Evolutionary conservation across 1,139 yeast genomes (phyloP).

Genomic region (Suhomyces bokatorum): DNA sequence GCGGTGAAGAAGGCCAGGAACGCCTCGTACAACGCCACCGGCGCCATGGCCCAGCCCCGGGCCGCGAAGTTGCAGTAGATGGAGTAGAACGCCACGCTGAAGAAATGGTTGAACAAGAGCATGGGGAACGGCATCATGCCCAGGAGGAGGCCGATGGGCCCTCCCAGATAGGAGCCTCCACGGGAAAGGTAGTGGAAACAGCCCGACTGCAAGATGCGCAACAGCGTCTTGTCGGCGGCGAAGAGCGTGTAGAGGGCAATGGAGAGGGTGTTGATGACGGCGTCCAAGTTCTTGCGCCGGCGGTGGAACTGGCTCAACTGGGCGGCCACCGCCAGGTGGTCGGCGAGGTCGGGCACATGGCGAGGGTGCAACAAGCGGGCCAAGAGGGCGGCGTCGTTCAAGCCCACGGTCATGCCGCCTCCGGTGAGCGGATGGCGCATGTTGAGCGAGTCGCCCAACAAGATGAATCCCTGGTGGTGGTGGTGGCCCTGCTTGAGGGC

Average conservation of each 20-base stretch:
- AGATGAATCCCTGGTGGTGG: constrained; percentile 70
- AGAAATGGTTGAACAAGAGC: constrained; percentile 78
- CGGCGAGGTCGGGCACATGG: constrained; percentile 57
- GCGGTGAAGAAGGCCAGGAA: constrained; percentile 74
- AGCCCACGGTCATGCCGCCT: constrained; percentile 98
- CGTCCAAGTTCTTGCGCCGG: constrained; percentile 73
- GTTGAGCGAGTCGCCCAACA: constrained; percentile 91
- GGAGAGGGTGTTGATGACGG: constrained; percentile 87
- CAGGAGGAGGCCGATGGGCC: constrained; percentile 81
- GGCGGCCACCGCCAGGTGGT: constrained; percentile 54
- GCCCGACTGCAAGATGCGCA: constrained; percentile 76
- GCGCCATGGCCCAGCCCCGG: constrained; percentile 68
- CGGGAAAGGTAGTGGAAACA: constrained; percentile 82
- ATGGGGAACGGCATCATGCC: constrained; percentile 80
- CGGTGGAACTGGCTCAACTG: constrained; percentile 68
- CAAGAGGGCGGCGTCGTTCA: constrained; percentile 77
- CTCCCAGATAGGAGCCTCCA: constrained; percentile 78
- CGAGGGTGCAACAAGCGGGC: constrained; percentile 60
- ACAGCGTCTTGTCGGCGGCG: constrained; percentile 74
- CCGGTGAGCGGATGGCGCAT: constrained; percentile 99
- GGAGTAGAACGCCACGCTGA: constrained; percentile 85
- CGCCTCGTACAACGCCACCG: constrained; percentile 70
- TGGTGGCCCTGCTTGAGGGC: constrained; percentile 59
- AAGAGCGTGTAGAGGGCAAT: constrained; percentile 87
- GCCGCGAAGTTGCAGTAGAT: constrained; percentile 67